A percentile compares a stretch with the other conserved stretches of the same genome.
These are phyloP conservation scores for Pelargonium cotyledonis DNA, from an alignment of 441 rosid genomes.

Conservation along the genomic window DNA sequence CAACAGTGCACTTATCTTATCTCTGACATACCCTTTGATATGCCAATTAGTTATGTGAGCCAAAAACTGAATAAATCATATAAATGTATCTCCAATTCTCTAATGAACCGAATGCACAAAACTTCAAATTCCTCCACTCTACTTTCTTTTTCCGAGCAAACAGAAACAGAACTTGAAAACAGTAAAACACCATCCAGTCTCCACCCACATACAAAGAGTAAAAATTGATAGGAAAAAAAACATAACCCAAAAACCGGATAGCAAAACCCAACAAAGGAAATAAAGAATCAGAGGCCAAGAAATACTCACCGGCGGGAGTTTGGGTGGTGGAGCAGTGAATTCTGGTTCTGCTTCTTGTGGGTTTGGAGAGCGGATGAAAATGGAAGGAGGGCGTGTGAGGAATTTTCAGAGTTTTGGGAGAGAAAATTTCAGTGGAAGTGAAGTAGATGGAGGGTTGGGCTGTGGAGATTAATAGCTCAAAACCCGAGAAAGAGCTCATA, in stretches of 20 bases:
- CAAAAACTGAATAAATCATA: no score
- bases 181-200: not conserved
- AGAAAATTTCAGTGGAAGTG: slow-evolving; percentile 27
- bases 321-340: slow-evolving; percentile 19
- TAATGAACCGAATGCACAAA: slow-evolving; percentile 1
- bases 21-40: no score
- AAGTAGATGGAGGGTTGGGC: slow-evolving; percentile 20
- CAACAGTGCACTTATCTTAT: no score
- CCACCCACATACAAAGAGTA: slow-evolving; percentile 1
- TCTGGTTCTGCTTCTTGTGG: slow-evolving; percentile 21
- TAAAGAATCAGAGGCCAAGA: not conserved
- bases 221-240: not conserved
- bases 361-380: slow-evolving; percentile 19
- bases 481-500: slow-evolving; percentile 22
- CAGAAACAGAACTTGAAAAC: not conserved
- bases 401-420: slow-evolving; percentile 17
- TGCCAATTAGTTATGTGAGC: no score
- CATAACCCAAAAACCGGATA: not conserved
- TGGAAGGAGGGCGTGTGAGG: slow-evolving; percentile 18
- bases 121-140: not conserved
- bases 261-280: slow-evolving; percentile 1
- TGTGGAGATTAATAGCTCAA: slow-evolving; percentile 21
- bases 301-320: slow-evolving; percentile 25
- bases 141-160: not conserved
- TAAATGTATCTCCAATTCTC: not conserved